These are phyloP conservation scores for Tuber melanosporum DNA, from an alignment of 495 filamentous ascomycete genomes.

Conservation along the genomic window DNA sequence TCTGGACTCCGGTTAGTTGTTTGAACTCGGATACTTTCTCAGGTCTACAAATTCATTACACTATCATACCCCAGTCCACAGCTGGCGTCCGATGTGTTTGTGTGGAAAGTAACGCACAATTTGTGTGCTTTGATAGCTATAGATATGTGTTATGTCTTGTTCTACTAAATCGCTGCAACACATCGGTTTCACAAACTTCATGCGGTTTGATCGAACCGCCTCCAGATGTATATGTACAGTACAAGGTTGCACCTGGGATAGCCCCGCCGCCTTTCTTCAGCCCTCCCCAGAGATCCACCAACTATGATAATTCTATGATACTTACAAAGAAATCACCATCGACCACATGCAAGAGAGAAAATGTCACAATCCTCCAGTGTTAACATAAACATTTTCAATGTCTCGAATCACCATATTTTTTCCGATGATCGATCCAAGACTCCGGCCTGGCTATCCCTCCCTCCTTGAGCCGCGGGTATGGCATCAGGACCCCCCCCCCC, in stretches of 20 bases:
- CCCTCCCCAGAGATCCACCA: neutral
- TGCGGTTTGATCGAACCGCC: neutral
- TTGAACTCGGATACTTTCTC: neutral
- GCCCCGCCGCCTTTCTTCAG: too few relatives aligned
- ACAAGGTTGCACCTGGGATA: neutral
- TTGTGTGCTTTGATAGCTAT: too few relatives aligned
- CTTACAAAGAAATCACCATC: neutral
- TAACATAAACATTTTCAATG: too few relatives aligned
- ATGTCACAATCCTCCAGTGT: neutral
- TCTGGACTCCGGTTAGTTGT: neutral
- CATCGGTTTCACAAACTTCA: too few relatives aligned
- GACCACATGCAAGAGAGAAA: neutral
- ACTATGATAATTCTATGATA: neutral
- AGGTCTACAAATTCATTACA: too few relatives aligned
- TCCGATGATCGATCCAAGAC: neutral
- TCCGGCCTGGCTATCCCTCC: neutral
- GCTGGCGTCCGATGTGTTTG: too few relatives aligned
- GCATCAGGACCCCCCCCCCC: neutral
- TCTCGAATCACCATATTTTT: neutral
- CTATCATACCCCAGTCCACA: too few relatives aligned
- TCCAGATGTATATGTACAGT: neutral
- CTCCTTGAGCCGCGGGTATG: neutral
- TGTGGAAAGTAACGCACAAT: too few relatives aligned
- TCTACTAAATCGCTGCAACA: too few relatives aligned
- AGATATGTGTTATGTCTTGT: too few relatives aligned